Conservation (phyloP, 257 asterid genomes). For the Avicennia marina region DNA sequence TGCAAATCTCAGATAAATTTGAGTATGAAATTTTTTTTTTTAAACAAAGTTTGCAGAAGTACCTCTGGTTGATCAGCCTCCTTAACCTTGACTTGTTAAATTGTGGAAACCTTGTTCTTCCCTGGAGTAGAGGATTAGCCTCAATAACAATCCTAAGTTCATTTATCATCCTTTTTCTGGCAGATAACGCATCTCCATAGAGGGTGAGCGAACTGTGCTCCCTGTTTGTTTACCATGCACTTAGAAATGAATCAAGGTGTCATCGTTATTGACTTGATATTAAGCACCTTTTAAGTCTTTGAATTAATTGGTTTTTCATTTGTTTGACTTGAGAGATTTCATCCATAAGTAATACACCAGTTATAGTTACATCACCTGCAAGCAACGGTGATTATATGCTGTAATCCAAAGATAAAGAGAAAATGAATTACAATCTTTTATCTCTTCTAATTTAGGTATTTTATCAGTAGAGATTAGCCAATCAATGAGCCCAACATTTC, state of each 20-base stretch:
- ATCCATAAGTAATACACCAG: neutral
- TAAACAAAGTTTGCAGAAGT: too few relatives aligned
- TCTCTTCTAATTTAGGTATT: neutral
- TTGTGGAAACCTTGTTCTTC: constrained; percentile 41
- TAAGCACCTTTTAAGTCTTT: constrained; percentile 2
- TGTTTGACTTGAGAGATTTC: neutral
- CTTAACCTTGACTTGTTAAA: constrained; percentile 55
- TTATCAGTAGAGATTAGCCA: neutral
- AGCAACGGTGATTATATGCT: neutral
- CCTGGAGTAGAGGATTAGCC: constrained; percentile 61
- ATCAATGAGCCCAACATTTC: neutral
- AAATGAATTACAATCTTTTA: neutral
- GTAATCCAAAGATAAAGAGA: neutral
- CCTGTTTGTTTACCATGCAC: constrained; percentile 35
- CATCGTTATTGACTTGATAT: constrained; percentile 1
- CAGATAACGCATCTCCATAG: constrained; percentile 51
- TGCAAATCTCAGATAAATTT: neutral
- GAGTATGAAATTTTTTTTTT: neutral
- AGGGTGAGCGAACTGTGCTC: constrained; percentile 44
- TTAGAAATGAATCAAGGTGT: neutral
- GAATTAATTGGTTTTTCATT: neutral
- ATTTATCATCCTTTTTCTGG: constrained; percentile 39
- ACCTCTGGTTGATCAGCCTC: constrained; percentile 81
- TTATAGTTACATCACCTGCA: neutral
- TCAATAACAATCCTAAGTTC: constrained; percentile 41